phyloP scores from a whole-genome alignment of 139 green algal species.

The Chlamydomonas sphaeroides region DNA sequence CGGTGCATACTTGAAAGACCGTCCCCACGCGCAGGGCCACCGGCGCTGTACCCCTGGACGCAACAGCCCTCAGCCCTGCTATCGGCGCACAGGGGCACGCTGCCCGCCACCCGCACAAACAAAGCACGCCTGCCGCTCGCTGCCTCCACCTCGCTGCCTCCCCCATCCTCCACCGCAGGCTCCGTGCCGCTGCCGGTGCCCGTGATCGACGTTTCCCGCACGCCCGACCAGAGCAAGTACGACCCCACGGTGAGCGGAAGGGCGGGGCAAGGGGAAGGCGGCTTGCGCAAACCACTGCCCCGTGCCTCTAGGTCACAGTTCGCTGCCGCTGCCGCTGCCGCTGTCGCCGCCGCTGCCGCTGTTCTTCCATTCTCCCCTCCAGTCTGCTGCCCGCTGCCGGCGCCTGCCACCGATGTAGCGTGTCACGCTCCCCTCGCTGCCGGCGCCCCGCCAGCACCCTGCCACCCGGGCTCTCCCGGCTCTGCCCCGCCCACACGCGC shows the following conservation, averaged over 20 bases:
- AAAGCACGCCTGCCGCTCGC: not conserved
- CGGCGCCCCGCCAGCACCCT: no score
- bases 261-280: no score
- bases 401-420: no score
- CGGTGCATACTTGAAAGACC: no score
- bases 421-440: no score
- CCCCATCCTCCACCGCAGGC: not conserved
- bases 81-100: not conserved
- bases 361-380: no score
- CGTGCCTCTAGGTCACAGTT: not conserved
- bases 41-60: not conserved
- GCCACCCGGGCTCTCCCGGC: no score
- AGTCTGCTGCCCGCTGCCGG: no score
- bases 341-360: not conserved
- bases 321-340: not conserved
- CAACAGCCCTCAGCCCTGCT: not conserved
- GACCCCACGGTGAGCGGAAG: constrained; percentile 61
- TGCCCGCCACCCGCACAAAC: no score
- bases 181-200: not conserved
- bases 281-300: not conserved
- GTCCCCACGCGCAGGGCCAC: no score
- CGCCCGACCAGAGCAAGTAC: constrained; percentile 79
- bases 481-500: not conserved
- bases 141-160: not conserved
- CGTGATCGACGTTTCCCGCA: constrained; percentile 54